Percentiles rank a stretch among this genome's conserved stretches.
phyloP scores from a whole-genome alignment of 2,329 filamentous ascomycete genomes.

The Teratosphaeriaceae sp. region DNA sequence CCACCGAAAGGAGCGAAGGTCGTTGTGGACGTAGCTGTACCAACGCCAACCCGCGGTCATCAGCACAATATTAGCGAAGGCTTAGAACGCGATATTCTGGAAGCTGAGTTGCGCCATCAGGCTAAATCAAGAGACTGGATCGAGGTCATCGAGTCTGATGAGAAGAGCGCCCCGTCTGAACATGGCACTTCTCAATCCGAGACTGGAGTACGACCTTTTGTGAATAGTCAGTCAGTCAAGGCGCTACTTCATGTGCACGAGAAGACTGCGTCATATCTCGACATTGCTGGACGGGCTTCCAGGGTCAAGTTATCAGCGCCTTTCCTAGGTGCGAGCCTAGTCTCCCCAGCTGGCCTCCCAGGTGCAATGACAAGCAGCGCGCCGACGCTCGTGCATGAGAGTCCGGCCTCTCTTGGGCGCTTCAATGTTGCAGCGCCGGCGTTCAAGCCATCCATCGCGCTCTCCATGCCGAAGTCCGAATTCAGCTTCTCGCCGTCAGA shows the following conservation, averaged over 20 bases:
- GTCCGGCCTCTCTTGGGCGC: constrained; percentile 53
- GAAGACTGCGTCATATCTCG: constrained; percentile 51
- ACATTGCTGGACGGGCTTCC: constrained; percentile 50
- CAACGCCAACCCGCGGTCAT: constrained; percentile 52
- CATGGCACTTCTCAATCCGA: not conserved
- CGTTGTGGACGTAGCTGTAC: constrained; percentile 49
- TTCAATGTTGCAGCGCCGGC: constrained; percentile 60
- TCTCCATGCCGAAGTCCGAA: constrained; percentile 21
- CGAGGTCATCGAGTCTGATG: constrained; percentile 17
- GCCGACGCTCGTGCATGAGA: constrained; percentile 35
- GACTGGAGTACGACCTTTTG: not conserved
- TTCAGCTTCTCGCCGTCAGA: constrained; percentile 31
- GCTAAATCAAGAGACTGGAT: constrained; percentile 14
- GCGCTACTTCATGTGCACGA: constrained; percentile 16
- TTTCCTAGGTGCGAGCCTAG: too few relatives aligned
- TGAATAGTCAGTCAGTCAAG: constrained; percentile 6
- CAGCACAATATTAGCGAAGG: constrained; percentile 69
- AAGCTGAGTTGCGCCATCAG: constrained; percentile 67
- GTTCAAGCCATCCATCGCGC: constrained; percentile 27
- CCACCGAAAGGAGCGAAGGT: constrained; percentile 26
- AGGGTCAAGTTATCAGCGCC: too few relatives aligned
- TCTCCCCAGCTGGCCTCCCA: too few relatives aligned
- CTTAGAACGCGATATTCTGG: constrained; percentile 77
- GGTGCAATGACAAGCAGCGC: too few relatives aligned
- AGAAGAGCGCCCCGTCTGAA: constrained; percentile 1